Conservation (phyloP, 139 green algal genomes). For the Picochlorum costavermella region DNA sequence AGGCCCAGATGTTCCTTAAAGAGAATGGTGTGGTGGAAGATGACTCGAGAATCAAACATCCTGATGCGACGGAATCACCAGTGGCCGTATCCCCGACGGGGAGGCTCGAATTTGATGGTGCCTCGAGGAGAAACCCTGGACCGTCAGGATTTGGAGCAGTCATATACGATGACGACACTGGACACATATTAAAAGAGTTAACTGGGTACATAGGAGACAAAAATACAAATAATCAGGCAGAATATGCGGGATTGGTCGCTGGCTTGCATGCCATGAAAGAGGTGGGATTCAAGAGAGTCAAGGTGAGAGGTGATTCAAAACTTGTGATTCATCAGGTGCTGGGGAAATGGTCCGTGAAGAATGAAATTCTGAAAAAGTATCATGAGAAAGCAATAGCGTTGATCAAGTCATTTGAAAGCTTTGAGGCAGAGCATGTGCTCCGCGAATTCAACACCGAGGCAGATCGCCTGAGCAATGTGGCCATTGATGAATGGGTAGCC, state of each 20-base stretch:
- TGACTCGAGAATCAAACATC: background rate
- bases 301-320: slow-evolving; percentile 34
- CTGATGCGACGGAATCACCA: background rate
- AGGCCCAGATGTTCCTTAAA: slow-evolving; percentile 16
- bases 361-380: slow-evolving; percentile 19
- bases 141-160: slow-evolving; percentile 32
- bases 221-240: slow-evolving; percentile 49
- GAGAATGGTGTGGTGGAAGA: background rate
- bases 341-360: slow-evolving; percentile 28
- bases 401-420: slow-evolving; percentile 12
- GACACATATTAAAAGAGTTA: slow-evolving; percentile 16
- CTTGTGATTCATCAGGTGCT: slow-evolving; percentile 39
- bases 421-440: slow-evolving; percentile 28
- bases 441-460: slow-evolving; percentile 31
- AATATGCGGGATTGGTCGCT: slow-evolving; percentile 39
- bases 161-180: slow-evolving; percentile 20
- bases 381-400: slow-evolving; percentile 7
- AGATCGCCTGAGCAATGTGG: slow-evolving; percentile 42
- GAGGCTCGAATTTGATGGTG: slow-evolving; percentile 44
- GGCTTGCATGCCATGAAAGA: slow-evolving; percentile 32
- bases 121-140: slow-evolving; percentile 35
- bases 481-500: slow-evolving; percentile 21
- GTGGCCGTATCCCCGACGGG: background rate
- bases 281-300: slow-evolving; percentile 19
- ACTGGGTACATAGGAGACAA: slow-evolving; percentile 18